Percentiles rank a stretch among this genome's conserved stretches.
Conservation (phyloP, 2,329 filamentous ascomycete genomes). For the Piedraia hortae region DNA sequence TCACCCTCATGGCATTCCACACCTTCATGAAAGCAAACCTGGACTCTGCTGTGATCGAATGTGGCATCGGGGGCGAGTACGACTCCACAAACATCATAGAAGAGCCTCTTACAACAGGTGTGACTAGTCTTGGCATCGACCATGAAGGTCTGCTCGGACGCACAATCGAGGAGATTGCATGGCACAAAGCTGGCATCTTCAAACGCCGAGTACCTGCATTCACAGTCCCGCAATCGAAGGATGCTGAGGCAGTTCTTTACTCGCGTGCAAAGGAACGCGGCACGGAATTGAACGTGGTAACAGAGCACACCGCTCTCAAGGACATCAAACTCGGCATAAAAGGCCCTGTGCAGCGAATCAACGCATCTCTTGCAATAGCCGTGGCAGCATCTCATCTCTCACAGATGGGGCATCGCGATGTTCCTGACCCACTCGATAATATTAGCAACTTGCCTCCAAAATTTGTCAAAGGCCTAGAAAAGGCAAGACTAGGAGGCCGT, state of each 20-base stretch:
- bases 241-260: constrained; percentile 27
- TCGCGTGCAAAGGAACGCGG: constrained; percentile 25
- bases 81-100: constrained; percentile 72
- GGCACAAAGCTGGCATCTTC: constrained; percentile 79
- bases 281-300: constrained; percentile 21
- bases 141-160: constrained; percentile 56
- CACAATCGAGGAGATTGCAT: constrained; percentile 58
- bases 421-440: constrained; percentile 16
- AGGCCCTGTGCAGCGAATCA: constrained; percentile 34
- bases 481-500: constrained; percentile 43
- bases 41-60: constrained; percentile 59
- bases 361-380: constrained; percentile 32
- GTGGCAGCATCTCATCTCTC: constrained; percentile 31
- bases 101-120: constrained; percentile 39
- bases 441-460: constrained; percentile 25
- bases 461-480: constrained; percentile 36
- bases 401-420: constrained; percentile 15
- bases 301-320: constrained; percentile 21
- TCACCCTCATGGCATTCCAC: constrained; percentile 73
- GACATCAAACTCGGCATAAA: constrained; percentile 28
- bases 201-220: constrained; percentile 38
- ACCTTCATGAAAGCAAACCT: constrained; percentile 53
- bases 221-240: constrained; percentile 28
- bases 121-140: constrained; percentile 64
- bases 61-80: constrained; percentile 79